Evolutionary conservation across 495 filamentous ascomycete genomes (phyloP), one percentile per base, ranked within the genome.

Genomic region (Aspergillus mulundensis): DNA sequence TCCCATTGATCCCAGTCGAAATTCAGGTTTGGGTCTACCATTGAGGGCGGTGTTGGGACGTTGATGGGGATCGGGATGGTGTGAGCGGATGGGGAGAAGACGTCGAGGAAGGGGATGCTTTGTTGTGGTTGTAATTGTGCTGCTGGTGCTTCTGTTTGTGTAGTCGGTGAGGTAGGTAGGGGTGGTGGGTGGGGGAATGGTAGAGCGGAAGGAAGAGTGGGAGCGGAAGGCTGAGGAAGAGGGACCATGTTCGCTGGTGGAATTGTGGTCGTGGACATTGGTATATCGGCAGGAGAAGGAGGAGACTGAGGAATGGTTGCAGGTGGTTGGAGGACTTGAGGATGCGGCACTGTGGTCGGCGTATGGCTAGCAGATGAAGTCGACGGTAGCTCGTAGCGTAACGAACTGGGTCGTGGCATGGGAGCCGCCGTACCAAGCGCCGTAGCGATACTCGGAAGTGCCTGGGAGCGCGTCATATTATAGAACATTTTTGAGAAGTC

Each of bases 1-100:
- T 78, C 75, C 75, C 75, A 78, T 61, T 78, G 75, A 47, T 78
- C 75, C 75, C 75, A 78, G 48, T 78, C 75, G 54, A 78, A 78
- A 44, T 73, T 69, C 23, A 76, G 52, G 44, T 75, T 76, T 5
- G 75, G 71, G 20, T 76, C 75, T 18, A 75, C 61, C 73, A 76
- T 74, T 6, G 71, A 75, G 0, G 75, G 73, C 1, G 72, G 75
- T 16, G 73, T 75, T 45, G 73, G 65, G 34, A 66, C 65, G 14
- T 54, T 57, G 19, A 57, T 44, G 38, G 61, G 61, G 1, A 50
- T 7, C 18, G 59, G 50, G 0, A n/a, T n/a, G n/a, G n/a, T n/a
- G n/a, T 60, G 53, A 2, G 50, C 38, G 42, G 62, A 61, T 1
- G 66, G 65, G 16, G 66, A 66, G 12, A 53, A 23, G 10, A 64